A percentile compares a stretch with the other conserved stretches of the same genome.
phyloP scores from a whole-genome alignment of 1,284 basidiomycete genomes.

The Lignosus rhinocerotis region DNA sequence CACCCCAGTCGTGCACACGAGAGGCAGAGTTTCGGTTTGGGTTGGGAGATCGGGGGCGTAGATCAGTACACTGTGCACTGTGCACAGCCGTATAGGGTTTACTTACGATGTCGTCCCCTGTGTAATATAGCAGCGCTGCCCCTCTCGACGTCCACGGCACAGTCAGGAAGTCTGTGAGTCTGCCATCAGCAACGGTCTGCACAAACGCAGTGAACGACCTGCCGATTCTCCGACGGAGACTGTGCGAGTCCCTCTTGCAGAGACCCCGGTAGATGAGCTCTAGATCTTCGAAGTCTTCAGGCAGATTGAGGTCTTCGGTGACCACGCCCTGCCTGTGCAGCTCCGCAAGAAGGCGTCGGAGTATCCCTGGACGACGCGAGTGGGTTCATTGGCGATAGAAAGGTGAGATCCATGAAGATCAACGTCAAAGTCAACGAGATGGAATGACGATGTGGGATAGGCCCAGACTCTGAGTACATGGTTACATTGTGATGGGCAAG shows the following conservation, averaged over 20 bases:
- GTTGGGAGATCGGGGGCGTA: no score
- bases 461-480: background rate
- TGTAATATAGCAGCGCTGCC: slow-evolving; percentile 88
- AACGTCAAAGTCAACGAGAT: background rate
- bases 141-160: slow-evolving; percentile 80
- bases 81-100: no score
- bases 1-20: no score
- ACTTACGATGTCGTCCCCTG: slow-evolving; percentile 82
- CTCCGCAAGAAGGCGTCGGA: slow-evolving; percentile 54
- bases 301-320: slow-evolving; percentile 75
- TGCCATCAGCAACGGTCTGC: background rate
- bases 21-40: no score
- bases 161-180: slow-evolving; percentile 58
- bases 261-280: slow-evolving; percentile 84
- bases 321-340: slow-evolving; percentile 64
- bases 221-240: slow-evolving; percentile 74
- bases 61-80: no score
- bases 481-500: background rate
- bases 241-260: slow-evolving; percentile 44
- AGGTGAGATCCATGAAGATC: no score
- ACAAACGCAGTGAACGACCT: background rate
- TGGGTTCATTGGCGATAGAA: no score
- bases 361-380: slow-evolving; percentile 45
- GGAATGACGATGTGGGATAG: background rate
- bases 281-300: slow-evolving; percentile 63